Conservation (phyloP, 2,329 filamentous ascomycete genomes). For the Mollisiaceae sp. region DNA sequence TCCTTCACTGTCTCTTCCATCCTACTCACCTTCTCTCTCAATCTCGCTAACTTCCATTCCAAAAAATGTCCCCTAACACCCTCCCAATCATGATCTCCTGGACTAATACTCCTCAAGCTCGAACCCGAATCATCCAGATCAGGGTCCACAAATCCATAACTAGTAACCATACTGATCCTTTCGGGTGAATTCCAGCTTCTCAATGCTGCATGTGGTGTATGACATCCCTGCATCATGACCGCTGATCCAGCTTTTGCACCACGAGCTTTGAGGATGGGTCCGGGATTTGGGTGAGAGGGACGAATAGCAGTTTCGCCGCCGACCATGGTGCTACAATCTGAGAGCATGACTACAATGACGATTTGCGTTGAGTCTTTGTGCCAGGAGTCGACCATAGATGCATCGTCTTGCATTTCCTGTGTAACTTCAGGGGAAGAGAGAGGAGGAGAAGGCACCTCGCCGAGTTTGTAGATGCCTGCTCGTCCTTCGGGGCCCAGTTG, state of each 20-base stretch:
- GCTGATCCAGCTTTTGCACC: slow-evolving; percentile 29
- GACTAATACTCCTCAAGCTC: slow-evolving; percentile 13
- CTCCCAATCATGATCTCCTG: background rate
- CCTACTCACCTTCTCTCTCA: slow-evolving; percentile 20
- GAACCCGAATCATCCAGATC: background rate
- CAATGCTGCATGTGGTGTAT: slow-evolving; percentile 21
- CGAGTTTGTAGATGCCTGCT: slow-evolving; percentile 21
- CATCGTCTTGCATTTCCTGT: slow-evolving; percentile 9
- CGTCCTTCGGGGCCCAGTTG: slow-evolving; percentile 23
- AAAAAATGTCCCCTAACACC: slow-evolving; percentile 8
- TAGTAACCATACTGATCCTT: slow-evolving; percentile 15
- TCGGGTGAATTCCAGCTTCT: slow-evolving; percentile 2
- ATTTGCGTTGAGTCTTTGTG: slow-evolving; percentile 52
- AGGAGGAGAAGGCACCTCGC: slow-evolving; percentile 21
- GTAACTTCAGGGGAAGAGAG: background rate
- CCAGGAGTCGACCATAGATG: slow-evolving; percentile 44
- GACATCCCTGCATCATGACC: slow-evolving; percentile 25
- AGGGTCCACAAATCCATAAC: background rate
- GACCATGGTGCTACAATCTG: slow-evolving; percentile 48
- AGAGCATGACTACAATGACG: slow-evolving; percentile 53
- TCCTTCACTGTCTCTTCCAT: slow-evolving; percentile 18
- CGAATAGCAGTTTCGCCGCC: slow-evolving; percentile 61
- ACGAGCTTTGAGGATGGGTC: slow-evolving; percentile 46
- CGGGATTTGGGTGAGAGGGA: slow-evolving; percentile 44
- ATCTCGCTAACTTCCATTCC: slow-evolving; percentile 16